A percentile compares a stretch with the other conserved stretches of the same genome.
Evolutionary conservation across 371 early-diverging fungal species (phyloP).

Genomic region (Mucor sp.): DNA sequence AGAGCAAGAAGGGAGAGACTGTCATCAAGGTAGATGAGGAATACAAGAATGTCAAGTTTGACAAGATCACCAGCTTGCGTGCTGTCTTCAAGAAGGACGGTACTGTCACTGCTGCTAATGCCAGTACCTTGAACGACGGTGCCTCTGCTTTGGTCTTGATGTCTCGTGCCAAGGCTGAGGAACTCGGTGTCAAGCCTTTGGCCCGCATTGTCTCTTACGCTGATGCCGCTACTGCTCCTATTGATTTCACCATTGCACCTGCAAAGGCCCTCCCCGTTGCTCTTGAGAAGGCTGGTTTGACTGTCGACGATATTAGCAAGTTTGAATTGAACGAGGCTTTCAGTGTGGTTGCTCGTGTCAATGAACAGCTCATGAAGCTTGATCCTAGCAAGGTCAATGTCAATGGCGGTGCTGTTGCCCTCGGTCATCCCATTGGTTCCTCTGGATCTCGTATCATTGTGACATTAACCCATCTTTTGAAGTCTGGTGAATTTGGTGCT

Average conservation of each 20-base stretch:
- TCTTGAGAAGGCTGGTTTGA: constrained; percentile 75
- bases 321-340: constrained; percentile 98
- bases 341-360: constrained; percentile 87
- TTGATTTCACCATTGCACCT: constrained; percentile 95
- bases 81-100: constrained; percentile 70
- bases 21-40: constrained; percentile 86
- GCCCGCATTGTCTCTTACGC: constrained; percentile 79
- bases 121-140: constrained; percentile 94
- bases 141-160: constrained; percentile 94
- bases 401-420: constrained; percentile 90
- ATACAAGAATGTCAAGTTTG: constrained; percentile 76
- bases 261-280: constrained; percentile 91
- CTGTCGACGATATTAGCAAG: constrained; percentile 72
- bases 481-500: constrained; percentile 79
- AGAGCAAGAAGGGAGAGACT: constrained; percentile 75
- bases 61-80: constrained; percentile 57
- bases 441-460: constrained; percentile 91
- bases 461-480: constrained; percentile 81
- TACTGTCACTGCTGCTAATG: constrained; percentile 96
- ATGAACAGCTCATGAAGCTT: constrained; percentile 75
- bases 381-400: constrained; percentile 79
- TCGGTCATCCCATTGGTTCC: constrained; percentile 94
- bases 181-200: constrained; percentile 81
- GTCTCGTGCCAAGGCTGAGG: constrained; percentile 74
- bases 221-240: constrained; percentile 85